Evolutionary conservation across 2,329 filamentous ascomycete species (phyloP).

Genomic region (Pestalotiopsis sp.): DNA sequence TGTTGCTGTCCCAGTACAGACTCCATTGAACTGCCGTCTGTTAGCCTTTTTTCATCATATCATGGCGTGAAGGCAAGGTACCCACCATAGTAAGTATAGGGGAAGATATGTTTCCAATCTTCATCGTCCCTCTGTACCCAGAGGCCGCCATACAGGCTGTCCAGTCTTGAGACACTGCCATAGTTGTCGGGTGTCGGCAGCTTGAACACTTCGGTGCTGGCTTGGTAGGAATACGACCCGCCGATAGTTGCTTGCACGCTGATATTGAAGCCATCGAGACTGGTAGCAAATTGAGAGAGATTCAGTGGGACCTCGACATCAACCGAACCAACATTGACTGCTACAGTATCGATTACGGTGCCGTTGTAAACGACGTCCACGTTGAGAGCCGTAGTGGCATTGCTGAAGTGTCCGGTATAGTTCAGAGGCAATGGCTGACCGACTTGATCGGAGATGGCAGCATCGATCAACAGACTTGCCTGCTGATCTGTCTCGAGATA

Average conservation of each 20-base stretch:
- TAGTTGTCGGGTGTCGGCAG: constrained; percentile 19
- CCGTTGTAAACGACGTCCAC: constrained; percentile 5
- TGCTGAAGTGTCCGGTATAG: background rate
- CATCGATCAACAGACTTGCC: constrained; percentile 44
- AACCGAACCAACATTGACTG: constrained; percentile 17
- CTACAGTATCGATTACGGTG: background rate
- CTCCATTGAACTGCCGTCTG: constrained; percentile 19
- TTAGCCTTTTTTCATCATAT: background rate
- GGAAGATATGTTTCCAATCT: constrained; percentile 21
- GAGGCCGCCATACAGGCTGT: constrained; percentile 21
- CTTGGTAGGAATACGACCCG: constrained; percentile 15
- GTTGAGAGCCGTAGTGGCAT: background rate
- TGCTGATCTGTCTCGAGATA: constrained; percentile 44
- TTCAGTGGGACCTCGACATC: constrained; percentile 18
- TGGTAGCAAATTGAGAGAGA: constrained; percentile 13
- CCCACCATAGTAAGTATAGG: constrained; percentile 21
- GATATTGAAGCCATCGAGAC: constrained; percentile 17
- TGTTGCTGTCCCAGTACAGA: constrained; percentile 22
- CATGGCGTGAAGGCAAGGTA: background rate
- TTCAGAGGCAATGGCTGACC: constrained; percentile 33
- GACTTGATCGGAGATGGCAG: constrained; percentile 38
- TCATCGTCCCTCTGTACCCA: constrained; percentile 19
- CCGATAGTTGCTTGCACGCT: constrained; percentile 15
- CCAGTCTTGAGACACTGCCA: constrained; percentile 22
- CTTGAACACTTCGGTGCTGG: constrained; percentile 17